phyloP scores from a whole-genome alignment of 2,329 filamentous ascomycete species.

The Drechslera avenae region DNA sequence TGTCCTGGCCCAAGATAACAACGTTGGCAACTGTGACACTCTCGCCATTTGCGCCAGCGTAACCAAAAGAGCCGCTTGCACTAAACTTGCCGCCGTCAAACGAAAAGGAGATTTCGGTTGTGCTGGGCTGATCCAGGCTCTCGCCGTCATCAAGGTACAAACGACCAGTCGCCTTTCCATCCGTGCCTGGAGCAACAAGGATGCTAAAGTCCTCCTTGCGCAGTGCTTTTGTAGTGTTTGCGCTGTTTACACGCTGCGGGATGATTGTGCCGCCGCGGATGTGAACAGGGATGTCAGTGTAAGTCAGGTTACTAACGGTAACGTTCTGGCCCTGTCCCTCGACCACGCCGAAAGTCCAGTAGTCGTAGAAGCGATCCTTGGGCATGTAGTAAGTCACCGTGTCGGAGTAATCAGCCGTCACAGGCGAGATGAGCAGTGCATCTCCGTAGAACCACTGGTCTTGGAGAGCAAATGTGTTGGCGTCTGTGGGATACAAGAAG shows the following conservation, averaged over 20 bases:
- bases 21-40: conserved; percentile 35
- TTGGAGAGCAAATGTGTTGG: conserved; percentile 58
- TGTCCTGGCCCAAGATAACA: conserved; percentile 34
- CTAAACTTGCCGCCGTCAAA: conserved; percentile 61
- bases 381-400: conserved; percentile 62
- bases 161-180: conserved; percentile 68
- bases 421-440: conserved; percentile 61
- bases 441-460: conserved; percentile 66
- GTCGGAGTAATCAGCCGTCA: conserved; percentile 58
- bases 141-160: conserved; percentile 82
- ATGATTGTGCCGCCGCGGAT: conserved; percentile 69
- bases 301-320: conserved; percentile 53
- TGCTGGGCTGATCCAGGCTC: conserved; percentile 63
- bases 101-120: conserved; percentile 64
- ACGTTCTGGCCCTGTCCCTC: conserved; percentile 54
- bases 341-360: conserved; percentile 58
- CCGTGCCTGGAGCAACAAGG: conserved; percentile 66
- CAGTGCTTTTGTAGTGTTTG: conserved; percentile 67
- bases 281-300: conserved; percentile 67
- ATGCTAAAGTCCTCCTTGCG: conserved; percentile 72
- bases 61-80: conserved; percentile 61
- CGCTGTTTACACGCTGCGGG: conserved; percentile 61
- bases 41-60: conserved; percentile 37
- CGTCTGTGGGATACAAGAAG: conserved; percentile 69
- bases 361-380: conserved; percentile 65